Percentiles rank a stretch among this genome's conserved stretches.
Conservation (phyloP, 2,329 filamentous ascomycete genomes). For the Clarireedia monteithiana region DNA sequence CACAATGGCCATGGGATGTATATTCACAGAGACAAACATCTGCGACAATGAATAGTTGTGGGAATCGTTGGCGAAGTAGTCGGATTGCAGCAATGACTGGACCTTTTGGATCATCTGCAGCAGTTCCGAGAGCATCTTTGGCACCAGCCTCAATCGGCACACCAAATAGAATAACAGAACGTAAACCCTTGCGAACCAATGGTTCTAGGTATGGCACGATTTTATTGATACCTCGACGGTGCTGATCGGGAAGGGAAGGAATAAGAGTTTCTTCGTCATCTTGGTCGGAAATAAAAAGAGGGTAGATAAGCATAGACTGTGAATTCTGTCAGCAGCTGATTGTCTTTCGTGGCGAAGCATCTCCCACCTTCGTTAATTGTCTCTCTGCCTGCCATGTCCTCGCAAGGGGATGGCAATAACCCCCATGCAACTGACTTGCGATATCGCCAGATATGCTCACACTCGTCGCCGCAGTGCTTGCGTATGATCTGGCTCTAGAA, state of each 20-base stretch:
- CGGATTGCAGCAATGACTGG: constrained; percentile 86
- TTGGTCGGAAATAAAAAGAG: constrained; percentile 90
- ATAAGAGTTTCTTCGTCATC: constrained; percentile 89
- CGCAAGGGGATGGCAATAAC: constrained; percentile 73
- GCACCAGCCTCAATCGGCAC: constrained; percentile 73
- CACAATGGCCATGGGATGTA: constrained; percentile 95
- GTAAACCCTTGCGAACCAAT: constrained; percentile 80
- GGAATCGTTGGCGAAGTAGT: constrained; percentile 76
- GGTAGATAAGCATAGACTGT: constrained; percentile 97
- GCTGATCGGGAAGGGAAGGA: constrained; percentile 83
- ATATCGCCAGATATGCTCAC: constrained; percentile 69
- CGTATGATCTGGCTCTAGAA: constrained; percentile 57
- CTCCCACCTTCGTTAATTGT: constrained; percentile 70
- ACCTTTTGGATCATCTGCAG: constrained; percentile 86
- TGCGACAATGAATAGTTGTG: constrained; percentile 80
- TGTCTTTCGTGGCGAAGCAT: not conserved
- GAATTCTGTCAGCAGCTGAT: constrained; percentile 10
- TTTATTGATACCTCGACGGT: constrained; percentile 81
- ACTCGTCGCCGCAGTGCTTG: constrained; percentile 59
- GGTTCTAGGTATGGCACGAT: constrained; percentile 78
- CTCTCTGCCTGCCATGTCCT: constrained; percentile 78
- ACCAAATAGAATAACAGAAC: constrained; percentile 91
- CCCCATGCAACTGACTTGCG: constrained; percentile 74
- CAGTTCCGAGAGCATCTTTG: constrained; percentile 87
- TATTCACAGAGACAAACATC: constrained; percentile 99